A percentile compares a stretch with the other conserved stretches of the same genome.
Evolutionary conservation across 2,329 filamentous ascomycete species (phyloP).

Genomic region (Berkeleyomyces rouxiae): DNA sequence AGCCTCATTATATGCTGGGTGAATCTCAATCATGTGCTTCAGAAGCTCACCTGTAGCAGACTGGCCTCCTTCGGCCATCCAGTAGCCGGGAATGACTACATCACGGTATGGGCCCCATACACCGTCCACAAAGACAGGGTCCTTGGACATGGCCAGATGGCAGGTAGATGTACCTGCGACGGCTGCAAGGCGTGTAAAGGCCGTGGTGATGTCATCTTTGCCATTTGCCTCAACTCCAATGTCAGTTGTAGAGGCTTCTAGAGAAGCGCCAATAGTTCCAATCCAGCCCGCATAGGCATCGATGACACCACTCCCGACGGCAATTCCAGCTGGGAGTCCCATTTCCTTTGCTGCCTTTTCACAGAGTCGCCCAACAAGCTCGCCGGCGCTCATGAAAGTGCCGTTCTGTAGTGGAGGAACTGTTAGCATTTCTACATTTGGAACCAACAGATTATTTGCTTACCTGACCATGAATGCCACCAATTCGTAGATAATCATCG

Average conservation of each 20-base stretch:
- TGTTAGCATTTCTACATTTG: conserved; percentile 9
- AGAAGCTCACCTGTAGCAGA: conserved; percentile 90
- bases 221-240: background rate
- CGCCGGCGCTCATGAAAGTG: conserved; percentile 77
- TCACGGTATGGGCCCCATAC: conserved; percentile 97
- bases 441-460: conserved; percentile 22
- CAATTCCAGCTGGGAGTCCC: conserved; percentile 71
- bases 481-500: conserved; percentile 83
- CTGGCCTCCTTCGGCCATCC: conserved; percentile 96
- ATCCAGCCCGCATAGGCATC: conserved; percentile 99
- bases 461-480: conserved; percentile 88
- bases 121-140: conserved; percentile 84
- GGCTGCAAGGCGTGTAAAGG: conserved; percentile 80
- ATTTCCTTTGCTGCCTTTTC: conserved; percentile 70
- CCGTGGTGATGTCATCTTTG: conserved; percentile 69
- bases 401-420: conserved; percentile 50
- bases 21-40: conserved; percentile 87
- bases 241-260: conserved; percentile 42
- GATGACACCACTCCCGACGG: conserved; percentile 90
- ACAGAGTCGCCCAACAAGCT: conserved; percentile 71
- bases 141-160: conserved; percentile 85
- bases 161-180: conserved; percentile 96
- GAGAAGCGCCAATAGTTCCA: conserved; percentile 93
- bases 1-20: conserved; percentile 74
- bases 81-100: conserved; percentile 77